Evolutionary conservation across 148 eudicot genomes (phyloP).

Genomic region (Vaccinium myrtillus): DNA sequence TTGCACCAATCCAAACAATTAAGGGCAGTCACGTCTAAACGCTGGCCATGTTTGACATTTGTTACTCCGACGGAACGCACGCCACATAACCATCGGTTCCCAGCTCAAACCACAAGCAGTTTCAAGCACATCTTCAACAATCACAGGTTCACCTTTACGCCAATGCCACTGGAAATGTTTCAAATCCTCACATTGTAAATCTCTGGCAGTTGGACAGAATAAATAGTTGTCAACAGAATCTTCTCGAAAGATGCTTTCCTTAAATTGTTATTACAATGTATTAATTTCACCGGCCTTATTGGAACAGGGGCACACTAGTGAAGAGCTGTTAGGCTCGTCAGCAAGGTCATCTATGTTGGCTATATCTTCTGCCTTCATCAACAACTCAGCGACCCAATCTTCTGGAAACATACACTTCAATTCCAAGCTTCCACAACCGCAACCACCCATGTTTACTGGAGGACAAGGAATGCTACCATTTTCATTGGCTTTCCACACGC

Average conservation of each 20-base stretch:
- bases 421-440: constrained; percentile 38
- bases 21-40: constrained; percentile 44
- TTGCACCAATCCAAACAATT: constrained; percentile 65
- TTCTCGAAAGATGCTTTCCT: constrained; percentile 48
- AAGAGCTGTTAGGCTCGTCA: constrained; percentile 4
- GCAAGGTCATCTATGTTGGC: neutral
- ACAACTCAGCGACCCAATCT: constrained; percentile 35
- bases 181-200: constrained; percentile 33
- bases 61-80: constrained; percentile 54
- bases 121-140: constrained; percentile 48
- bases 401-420: constrained; percentile 30
- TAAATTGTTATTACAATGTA: constrained; percentile 9
- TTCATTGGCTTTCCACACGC: constrained; percentile 40
- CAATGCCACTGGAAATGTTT: constrained; percentile 62
- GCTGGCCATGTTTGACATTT: constrained; percentile 22
- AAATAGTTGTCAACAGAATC: constrained; percentile 40
- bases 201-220: constrained; percentile 49
- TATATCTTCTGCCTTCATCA: constrained; percentile 33
- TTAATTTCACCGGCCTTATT: constrained; percentile 6
- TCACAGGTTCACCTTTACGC: constrained; percentile 54
- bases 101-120: constrained; percentile 61
- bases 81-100: constrained; percentile 80
- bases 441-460: constrained; percentile 39
- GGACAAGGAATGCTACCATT: constrained; percentile 57
- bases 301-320: constrained; percentile 27